Evolutionary conservation across 164 flowering plant genomes (phyloP), one percentile per base, ranked within the genome.

Genomic region (Chimonanthus praecox): DNA sequence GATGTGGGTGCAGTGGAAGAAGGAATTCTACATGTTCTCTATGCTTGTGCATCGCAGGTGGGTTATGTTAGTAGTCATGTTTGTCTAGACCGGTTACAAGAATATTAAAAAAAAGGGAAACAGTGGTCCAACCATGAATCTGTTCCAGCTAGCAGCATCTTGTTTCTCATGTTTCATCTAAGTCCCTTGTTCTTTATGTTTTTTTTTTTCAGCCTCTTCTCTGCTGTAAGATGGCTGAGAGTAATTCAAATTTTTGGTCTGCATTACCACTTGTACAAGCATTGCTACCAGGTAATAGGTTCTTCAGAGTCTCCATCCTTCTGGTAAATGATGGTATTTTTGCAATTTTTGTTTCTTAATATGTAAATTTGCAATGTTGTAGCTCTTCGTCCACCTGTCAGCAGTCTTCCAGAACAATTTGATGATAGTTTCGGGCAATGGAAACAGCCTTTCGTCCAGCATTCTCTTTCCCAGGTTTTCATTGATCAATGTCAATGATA

Each of bases 1-100:
- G 97, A 94, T 84, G 65, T 85, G 71, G 84, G 82, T 46, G 84
- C 87, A 15, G 92, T 89, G 48, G 98, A 94, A 83, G 98, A 94
- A 77, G 98, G 97, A 70, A 82, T 92, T 77, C 82, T 94, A 58
- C 98, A 94, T 83, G 85, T 94, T 85, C 92, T 94, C 47, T 92
- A 82, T 86, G 92, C 94, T 72, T 88, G 90, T 88, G 95, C 91
- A 46, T 84, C 98, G 64, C 90, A 94, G 95, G 98, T 94, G 66
- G 67, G 80, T 73, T 78, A 73, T 74, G 43, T 44, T 70, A 13
- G 66, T 33, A 65, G 44, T 47, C 33, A 45, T 11, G 47, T 44
- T 10, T 44, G 11, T 63, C 46, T 33, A 10, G 66, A 58, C 15
- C 18, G 51, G 51, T 58, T 8, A 8, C 9, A 16, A 33, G 33